Conservation (phyloP, 2,329 filamentous ascomycete genomes). For the Venturia pyrina region DNA sequence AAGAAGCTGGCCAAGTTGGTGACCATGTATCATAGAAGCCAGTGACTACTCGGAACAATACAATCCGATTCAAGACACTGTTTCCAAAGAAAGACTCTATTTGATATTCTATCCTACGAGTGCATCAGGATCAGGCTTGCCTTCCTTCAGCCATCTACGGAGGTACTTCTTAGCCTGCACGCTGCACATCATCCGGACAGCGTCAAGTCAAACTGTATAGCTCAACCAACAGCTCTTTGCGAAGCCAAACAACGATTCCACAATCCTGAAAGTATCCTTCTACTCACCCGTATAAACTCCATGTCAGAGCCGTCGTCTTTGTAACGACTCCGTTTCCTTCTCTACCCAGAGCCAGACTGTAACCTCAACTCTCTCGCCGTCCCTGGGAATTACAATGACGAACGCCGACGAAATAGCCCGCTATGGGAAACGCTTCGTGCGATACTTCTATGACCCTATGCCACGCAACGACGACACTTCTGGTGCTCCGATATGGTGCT, state of each 20-base stretch:
- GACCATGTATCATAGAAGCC: not conserved
- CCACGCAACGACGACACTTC: constrained; percentile 65
- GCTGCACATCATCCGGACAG: not conserved
- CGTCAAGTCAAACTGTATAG: not conserved
- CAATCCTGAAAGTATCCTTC: not conserved
- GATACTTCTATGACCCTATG: constrained; percentile 86
- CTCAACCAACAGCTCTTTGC: not conserved
- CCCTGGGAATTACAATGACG: not conserved
- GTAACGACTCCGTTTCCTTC: not conserved
- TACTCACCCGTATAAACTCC: not conserved
- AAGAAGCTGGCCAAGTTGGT: not conserved
- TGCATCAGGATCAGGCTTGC: too few species aligned
- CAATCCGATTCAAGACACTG: not conserved
- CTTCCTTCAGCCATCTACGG: not conserved
- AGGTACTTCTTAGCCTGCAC: not conserved
- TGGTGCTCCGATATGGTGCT: constrained; percentile 72
- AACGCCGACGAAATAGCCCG: constrained; percentile 60
- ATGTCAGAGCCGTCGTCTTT: not conserved
- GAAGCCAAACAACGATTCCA: not conserved
- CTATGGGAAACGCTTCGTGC: constrained; percentile 67
- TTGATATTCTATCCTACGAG: not conserved
- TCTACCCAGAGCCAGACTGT: too few species aligned
- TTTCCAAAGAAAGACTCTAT: not conserved
- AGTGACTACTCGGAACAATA: too few species aligned
- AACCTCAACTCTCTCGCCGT: not conserved